Conservation (phyloP, 495 filamentous ascomycete genomes). For the Extremus antarcticus region DNA sequence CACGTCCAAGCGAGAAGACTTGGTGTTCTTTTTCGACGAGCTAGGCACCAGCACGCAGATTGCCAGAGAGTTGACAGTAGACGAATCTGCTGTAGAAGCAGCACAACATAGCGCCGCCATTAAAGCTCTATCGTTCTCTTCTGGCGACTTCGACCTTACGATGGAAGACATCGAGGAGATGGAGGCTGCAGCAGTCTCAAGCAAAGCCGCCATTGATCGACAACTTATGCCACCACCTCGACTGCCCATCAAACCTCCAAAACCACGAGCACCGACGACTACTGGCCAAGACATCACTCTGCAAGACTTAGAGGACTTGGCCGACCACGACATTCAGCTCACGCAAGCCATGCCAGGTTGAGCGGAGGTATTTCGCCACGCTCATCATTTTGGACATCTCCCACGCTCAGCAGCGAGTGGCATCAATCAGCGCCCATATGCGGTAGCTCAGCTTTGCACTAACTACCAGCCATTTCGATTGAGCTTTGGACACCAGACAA, state of each 20-base stretch:
- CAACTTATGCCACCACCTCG: conserved; percentile 10
- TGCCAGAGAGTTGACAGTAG: conserved; percentile 22
- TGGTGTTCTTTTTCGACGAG: conserved; percentile 22
- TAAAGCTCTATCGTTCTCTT: conserved; percentile 1
- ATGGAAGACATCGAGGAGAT: conserved; percentile 20
- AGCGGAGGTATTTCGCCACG: no score
- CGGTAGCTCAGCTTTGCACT: neutral
- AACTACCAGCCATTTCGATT: neutral
- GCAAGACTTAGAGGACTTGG: conserved; percentile 1
- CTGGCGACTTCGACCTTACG: conserved; percentile 17
- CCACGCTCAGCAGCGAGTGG: no score
- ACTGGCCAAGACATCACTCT: conserved; percentile 1
- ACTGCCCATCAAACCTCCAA: neutral
- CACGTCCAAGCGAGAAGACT: neutral
- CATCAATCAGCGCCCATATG: neutral
- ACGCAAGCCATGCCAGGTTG: conserved; percentile 6
- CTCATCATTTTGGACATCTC: no score
- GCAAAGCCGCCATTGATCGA: neutral
- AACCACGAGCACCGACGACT: neutral
- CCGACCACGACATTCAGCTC: conserved; percentile 15
- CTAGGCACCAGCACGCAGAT: conserved; percentile 30
- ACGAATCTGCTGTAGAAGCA: neutral
- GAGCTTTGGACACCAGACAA: neutral
- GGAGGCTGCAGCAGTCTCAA: neutral
- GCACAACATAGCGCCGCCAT: neutral